Percentiles rank a stretch among this genome's conserved stretches.
These are phyloP conservation scores for Botrytis fabae DNA, from an alignment of 2,329 filamentous ascomycete species.

Conservation along the genomic window DNA sequence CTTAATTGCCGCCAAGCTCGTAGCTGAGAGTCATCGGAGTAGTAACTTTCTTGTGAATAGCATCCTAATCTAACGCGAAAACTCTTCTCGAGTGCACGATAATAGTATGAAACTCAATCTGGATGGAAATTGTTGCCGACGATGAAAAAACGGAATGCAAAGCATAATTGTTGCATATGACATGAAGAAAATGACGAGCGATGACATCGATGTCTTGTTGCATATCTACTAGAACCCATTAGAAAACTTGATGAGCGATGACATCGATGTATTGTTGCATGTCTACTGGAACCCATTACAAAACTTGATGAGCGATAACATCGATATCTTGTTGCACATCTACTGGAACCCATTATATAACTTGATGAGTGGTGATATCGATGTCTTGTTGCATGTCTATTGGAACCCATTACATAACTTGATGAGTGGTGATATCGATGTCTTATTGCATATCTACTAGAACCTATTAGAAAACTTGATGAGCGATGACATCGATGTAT, in stretches of 20 bases:
- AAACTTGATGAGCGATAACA: too few species aligned
- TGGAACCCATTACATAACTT: not conserved
- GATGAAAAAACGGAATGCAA: not conserved
- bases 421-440: not conserved
- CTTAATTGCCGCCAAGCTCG: fast-evolving
- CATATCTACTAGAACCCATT: fast-evolving
- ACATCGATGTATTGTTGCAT: too few species aligned
- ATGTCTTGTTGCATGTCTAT: not conserved
- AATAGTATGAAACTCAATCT: not conserved
- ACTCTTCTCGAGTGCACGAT: not conserved
- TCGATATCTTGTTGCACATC: too few species aligned
- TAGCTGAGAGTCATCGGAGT: too few species aligned
- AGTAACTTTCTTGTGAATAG: not conserved
- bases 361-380: not conserved
- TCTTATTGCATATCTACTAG: not conserved
- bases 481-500: too few species aligned
- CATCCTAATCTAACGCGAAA: not conserved
- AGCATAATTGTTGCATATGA: not conserved
- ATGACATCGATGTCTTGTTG: not conserved
- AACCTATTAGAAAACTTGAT: fast-evolving
- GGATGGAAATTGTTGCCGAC: not conserved
- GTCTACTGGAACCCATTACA: too few species aligned
- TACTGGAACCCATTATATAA: too few species aligned
- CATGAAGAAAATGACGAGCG: not conserved
- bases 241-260: too few species aligned